Evolutionary conservation across 345 rosid genomes (phyloP).

Genomic region (Carallia pectinifolia): DNA sequence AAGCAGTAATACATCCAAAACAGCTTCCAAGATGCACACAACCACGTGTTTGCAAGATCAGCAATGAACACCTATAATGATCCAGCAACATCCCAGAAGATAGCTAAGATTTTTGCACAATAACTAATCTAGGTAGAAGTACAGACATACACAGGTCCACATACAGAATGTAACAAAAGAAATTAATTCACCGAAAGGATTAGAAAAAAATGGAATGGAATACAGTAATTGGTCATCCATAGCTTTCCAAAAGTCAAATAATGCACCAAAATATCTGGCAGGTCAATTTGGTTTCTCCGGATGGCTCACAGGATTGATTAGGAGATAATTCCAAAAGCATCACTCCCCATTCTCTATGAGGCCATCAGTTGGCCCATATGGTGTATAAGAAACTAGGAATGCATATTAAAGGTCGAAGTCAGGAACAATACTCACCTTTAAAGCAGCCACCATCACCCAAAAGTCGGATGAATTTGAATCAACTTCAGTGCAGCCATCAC

Average conservation of each 20-base stretch:
- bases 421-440: constrained; percentile 61
- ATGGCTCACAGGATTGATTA: neutral
- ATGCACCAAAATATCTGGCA: neutral
- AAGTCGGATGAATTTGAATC: constrained; percentile 70
- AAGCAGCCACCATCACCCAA: constrained; percentile 98
- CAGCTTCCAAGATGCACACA: no score
- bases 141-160: neutral
- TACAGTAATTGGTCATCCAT: neutral
- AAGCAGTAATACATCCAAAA: no score
- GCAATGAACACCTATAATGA: no score
- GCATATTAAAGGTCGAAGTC: constrained; percentile 5
- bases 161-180: neutral
- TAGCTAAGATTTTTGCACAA: no score
- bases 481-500: constrained; percentile 65
- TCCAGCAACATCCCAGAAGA: no score
- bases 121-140: no score
- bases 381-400: neutral
- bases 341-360: neutral
- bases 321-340: constrained; percentile 10
- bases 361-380: neutral
- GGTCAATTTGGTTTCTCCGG: no score
- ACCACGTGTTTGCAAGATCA: no score
- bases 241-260: neutral
- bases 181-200: neutral
- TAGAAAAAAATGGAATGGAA: neutral